Evolutionary conservation across 228 moss, liverwort and hornwort genomes (phyloP).

Genomic region (Sphagnum fallax): DNA sequence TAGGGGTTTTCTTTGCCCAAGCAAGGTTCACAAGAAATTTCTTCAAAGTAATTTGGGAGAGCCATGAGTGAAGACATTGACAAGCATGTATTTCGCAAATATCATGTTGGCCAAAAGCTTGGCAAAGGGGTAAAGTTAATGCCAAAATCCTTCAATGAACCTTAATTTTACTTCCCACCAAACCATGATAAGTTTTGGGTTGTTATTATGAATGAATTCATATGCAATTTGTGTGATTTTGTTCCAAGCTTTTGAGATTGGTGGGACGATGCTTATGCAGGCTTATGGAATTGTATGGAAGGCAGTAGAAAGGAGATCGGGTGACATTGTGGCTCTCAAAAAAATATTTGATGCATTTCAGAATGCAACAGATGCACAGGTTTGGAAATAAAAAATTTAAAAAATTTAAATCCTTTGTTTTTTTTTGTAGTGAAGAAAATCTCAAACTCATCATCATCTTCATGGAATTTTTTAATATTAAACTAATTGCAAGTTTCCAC

Average conservation of each 20-base stretch:
- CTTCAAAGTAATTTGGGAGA: neutral
- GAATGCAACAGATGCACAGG: slow-evolving; percentile 96
- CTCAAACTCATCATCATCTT: neutral
- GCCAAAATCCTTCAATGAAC: neutral
- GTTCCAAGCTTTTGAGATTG: neutral
- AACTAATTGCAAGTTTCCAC: too few relatives aligned
- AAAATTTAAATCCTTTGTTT: neutral
- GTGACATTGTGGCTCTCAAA: slow-evolving; percentile 87
- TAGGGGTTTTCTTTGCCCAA: too few relatives aligned
- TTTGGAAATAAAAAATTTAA: neutral
- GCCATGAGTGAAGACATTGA: slow-evolving; percentile 90
- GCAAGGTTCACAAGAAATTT: neutral
- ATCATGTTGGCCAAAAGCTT: slow-evolving; percentile 79
- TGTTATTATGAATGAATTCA: neutral
- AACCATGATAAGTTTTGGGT: neutral
- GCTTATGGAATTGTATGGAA: slow-evolving; percentile 99
- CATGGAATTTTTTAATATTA: neutral
- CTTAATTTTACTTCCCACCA: neutral
- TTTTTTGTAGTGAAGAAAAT: neutral
- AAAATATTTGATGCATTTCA: slow-evolving; percentile 99
- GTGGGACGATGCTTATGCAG: slow-evolving; percentile 15
- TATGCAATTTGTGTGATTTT: neutral
- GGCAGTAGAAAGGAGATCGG: slow-evolving; percentile 73
- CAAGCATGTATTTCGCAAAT: slow-evolving; percentile 86
- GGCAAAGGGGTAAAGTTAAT: slow-evolving; percentile 72